These are phyloP conservation scores for Skeletonema potamos DNA, from an alignment of 108 stramenopile genomes.

Conservation along the genomic window DNA sequence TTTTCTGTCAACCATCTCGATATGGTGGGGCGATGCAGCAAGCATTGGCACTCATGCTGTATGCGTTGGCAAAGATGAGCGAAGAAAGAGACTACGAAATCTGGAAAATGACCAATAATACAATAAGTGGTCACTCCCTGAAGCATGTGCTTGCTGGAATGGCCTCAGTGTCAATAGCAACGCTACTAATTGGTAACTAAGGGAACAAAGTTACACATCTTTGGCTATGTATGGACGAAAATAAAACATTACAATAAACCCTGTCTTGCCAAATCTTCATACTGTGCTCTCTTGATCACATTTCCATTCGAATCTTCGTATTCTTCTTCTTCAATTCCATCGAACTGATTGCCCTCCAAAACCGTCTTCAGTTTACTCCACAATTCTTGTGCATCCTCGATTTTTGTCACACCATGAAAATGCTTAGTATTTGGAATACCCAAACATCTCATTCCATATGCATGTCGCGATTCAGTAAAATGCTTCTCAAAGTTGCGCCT, in stretches of 20 bases:
- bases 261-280: constrained; percentile 95
- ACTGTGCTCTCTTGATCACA: constrained; percentile 90
- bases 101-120: background rate
- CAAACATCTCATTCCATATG: constrained; percentile 96
- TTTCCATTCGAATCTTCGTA: constrained; percentile 99
- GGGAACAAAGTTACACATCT: no score
- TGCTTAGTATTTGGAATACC: constrained; percentile 99
- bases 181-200: background rate
- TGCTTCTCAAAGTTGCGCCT: constrained; percentile 93
- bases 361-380: constrained; percentile 84
- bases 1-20: constrained; percentile 4
- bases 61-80: constrained; percentile 12
- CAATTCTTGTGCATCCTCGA: constrained; percentile 94
- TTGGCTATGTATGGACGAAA: no score
- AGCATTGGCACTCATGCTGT: constrained; percentile 11
- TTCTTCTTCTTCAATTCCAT: constrained; percentile 90
- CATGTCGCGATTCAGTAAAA: constrained; percentile 96
- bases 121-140: constrained; percentile 19
- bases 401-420: constrained; percentile 97
- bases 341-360: constrained; percentile 76
- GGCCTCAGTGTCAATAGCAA: constrained; percentile 13
- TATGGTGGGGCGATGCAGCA: constrained; percentile 13
- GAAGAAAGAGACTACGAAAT: constrained; percentile 23
- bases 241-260: constrained; percentile 82
- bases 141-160: constrained; percentile 31